phyloP scores from a whole-genome alignment of 2,329 filamentous ascomycete species.

The Hirsutella rhossiliensis region DNA sequence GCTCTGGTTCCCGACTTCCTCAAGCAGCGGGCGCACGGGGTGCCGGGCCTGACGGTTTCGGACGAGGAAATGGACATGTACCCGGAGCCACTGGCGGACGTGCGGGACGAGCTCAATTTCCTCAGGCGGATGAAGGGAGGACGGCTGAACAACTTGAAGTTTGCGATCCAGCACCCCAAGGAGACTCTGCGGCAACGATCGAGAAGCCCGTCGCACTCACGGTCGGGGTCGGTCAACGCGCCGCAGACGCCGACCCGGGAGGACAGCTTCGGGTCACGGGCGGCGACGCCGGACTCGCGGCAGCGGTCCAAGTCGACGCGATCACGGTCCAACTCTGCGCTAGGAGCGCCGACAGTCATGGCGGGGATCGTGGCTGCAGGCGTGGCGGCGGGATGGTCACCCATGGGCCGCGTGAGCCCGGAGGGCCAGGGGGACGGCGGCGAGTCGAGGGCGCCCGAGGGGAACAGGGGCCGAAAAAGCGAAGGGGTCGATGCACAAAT shows the following conservation, averaged over 20 bases:
- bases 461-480: constrained; percentile 3
- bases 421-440: constrained; percentile 14
- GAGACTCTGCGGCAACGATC: constrained; percentile 53
- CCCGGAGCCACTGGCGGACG: constrained; percentile 60
- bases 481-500: constrained; percentile 5
- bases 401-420: constrained; percentile 38
- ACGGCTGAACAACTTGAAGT: constrained; percentile 69
- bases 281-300: constrained; percentile 46
- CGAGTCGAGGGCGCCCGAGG: constrained; percentile 6
- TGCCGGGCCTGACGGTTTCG: constrained; percentile 46
- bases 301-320: constrained; percentile 56
- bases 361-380: constrained; percentile 71
- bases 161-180: constrained; percentile 63
- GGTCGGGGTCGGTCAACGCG: constrained; percentile 49
- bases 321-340: constrained; percentile 55
- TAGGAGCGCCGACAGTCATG: constrained; percentile 68
- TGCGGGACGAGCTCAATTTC: constrained; percentile 71
- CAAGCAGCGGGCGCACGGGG: constrained; percentile 32
- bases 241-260: constrained; percentile 52
- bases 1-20: constrained; percentile 40
- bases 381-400: constrained; percentile 66
- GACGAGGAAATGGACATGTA: constrained; percentile 58
- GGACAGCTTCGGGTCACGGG: constrained; percentile 37
- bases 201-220: constrained; percentile 50
- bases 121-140: constrained; percentile 72